Evolutionary conservation across 768 basidiomycete species (phyloP).

Genomic region (Tubosaeta sp.): DNA sequence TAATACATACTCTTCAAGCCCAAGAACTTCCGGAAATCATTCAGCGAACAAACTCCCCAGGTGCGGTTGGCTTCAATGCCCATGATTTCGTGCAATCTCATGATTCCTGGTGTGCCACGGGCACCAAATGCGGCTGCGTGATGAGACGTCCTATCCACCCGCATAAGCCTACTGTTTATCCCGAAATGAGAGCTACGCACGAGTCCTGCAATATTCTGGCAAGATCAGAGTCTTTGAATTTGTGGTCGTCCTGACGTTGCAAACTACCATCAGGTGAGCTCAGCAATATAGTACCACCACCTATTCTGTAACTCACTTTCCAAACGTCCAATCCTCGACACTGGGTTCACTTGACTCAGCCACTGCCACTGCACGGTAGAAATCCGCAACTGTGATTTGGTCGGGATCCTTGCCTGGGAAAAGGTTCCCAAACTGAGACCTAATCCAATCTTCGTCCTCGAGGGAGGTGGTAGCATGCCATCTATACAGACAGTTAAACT

Average conservation of each 20-base stretch:
- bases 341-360: constrained; percentile 42
- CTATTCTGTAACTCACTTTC: constrained; percentile 36
- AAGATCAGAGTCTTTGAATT: constrained; percentile 67
- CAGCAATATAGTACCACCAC: not conserved
- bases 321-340: constrained; percentile 63
- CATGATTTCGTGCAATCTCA: constrained; percentile 80
- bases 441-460: constrained; percentile 70
- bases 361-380: constrained; percentile 42
- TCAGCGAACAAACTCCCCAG: constrained; percentile 82
- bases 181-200: constrained; percentile 37
- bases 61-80: constrained; percentile 70
- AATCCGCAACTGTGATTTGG: constrained; percentile 44
- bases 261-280: constrained; percentile 39
- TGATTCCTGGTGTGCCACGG: constrained; percentile 67
- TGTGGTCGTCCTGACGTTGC: constrained; percentile 51
- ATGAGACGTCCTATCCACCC: constrained; percentile 52
- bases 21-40: constrained; percentile 80
- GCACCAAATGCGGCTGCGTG: constrained; percentile 74
- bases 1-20: constrained; percentile 62
- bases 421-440: constrained; percentile 41
- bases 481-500: constrained; percentile 85
- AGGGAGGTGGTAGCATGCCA: constrained; percentile 80
- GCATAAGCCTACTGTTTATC: not conserved
- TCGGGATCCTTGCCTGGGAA: constrained; percentile 55
- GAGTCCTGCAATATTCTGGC: constrained; percentile 63